Evolutionary conservation across 805 yeast genomes (phyloP).

Genomic region (Ogataea pini): DNA sequence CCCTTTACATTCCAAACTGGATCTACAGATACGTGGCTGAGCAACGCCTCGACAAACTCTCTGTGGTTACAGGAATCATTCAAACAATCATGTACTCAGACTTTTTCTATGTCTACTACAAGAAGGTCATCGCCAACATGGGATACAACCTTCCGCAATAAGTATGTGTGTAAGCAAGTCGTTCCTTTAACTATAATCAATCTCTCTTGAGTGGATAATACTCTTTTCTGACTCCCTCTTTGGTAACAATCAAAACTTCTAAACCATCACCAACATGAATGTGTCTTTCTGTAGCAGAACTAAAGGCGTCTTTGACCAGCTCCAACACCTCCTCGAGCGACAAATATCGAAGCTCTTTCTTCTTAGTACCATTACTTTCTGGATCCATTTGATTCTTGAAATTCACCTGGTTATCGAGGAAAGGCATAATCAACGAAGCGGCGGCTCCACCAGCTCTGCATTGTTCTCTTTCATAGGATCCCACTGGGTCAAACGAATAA

Average conservation of each 20-base stretch:
- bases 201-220: conserved; percentile 87
- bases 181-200: conserved; percentile 15
- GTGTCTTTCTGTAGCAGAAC: conserved; percentile 97
- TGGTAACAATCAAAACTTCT: conserved; percentile 86
- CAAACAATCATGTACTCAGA: conserved; percentile 92
- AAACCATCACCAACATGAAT: conserved; percentile 97
- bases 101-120: conserved; percentile 91
- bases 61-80: conserved; percentile 75
- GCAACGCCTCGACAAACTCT: conserved; percentile 63
- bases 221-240: conserved; percentile 86
- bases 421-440: conserved; percentile 93
- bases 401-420: conserved; percentile 95
- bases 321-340: conserved; percentile 81
- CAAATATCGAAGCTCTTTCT: conserved; percentile 62
- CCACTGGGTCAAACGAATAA: conserved; percentile 96
- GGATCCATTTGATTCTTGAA: conserved; percentile 92
- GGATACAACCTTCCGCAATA: conserved; percentile 59
- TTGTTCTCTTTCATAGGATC: conserved; percentile 95
- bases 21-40: conserved; percentile 76
- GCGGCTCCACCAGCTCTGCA: conserved; percentile 99
- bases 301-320: conserved; percentile 89
- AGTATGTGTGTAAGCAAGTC: background rate
- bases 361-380: conserved; percentile 64
- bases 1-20: conserved; percentile 94
- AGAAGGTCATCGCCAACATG: conserved; percentile 74